Base-by-base conservation (phyloP, 768 basidiomycete genomes). In the Podaxis sp. region DNA sequence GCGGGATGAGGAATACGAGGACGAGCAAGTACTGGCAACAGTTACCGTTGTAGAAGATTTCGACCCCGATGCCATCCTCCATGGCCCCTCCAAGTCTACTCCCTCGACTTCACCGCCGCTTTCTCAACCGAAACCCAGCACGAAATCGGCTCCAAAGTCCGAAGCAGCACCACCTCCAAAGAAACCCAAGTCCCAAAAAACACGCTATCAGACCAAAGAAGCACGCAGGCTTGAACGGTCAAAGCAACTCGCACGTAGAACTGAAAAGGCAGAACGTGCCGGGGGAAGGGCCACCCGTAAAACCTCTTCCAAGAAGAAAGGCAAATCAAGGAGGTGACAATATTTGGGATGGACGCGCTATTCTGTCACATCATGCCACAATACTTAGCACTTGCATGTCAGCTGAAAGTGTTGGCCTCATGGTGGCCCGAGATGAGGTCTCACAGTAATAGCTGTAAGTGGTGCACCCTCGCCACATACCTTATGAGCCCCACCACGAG, bases 1-100 rank as follows among this genome's bases (percentile, higher is more conserved):
- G 69, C 78, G 81, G 57, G 87, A 87, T 60, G 83, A 86, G 71
- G 88, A 91, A 71, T 96, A 87, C 66, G 89, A 92, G 68, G 89
- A 89, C 67, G 93, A 94, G 69, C 89, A 95, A 70, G 83, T 89
- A 64, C 80, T 92, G 36, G 93, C 95, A 51, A 93, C 91, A 17
- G 95, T 97, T 51, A 95, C 94, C 15, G 87, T 97, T 55, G 87
- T 93, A 13, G 93, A 97, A 71, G 93, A 97, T 72, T 93, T 96
- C 72, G 93, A 96, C 72, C 86, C 91, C 22, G 82, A 84, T 68
- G 74, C 79, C 49, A 74, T 88, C 71, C 79, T 84, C 36, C 82
- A 86, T 65, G 86, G 80, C 6, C 75, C 78, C 42, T 66, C 73
- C 11, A 66, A 66, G 58, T 51, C 70, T 26, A 57, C 67, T 54